Evolutionary conservation across 2,329 filamentous ascomycete species (phyloP).

Genomic region (Pestalotiopsis sp.): DNA sequence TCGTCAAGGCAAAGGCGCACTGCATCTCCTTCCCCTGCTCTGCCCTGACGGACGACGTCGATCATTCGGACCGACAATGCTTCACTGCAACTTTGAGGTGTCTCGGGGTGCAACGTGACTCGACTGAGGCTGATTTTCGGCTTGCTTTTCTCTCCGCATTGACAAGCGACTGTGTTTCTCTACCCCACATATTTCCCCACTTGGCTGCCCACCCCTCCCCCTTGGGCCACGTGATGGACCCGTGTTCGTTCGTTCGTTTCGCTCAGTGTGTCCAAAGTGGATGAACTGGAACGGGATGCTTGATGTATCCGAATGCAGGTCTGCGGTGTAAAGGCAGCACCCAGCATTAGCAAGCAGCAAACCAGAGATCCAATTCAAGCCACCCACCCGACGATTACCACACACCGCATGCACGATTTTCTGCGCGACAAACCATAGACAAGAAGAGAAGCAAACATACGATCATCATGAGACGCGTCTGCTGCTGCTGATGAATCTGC

Average conservation of each 20-base stretch:
- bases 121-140: not conserved
- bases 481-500: not conserved
- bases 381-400: not conserved
- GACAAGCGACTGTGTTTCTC: not conserved
- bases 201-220: not conserved
- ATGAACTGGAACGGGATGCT: not conserved
- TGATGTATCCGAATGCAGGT: not conserved
- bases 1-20: no score
- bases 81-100: not conserved
- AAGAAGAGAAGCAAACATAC: not conserved
- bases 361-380: not conserved
- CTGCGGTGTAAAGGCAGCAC: not conserved
- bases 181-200: conserved; percentile 3
- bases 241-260: not conserved
- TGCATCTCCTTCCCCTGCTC: no score
- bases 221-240: conserved; percentile 4
- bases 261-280: not conserved
- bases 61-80: not conserved
- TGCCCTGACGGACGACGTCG: not conserved
- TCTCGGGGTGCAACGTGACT: not conserved
- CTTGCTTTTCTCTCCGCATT: not conserved
- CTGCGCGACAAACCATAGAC: not conserved
- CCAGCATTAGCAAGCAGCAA: not conserved
- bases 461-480: conserved; percentile 1
- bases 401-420: not conserved